Conservation (phyloP, 2,329 filamentous ascomycete species). For the Akanthomyces lecanii region DNA sequence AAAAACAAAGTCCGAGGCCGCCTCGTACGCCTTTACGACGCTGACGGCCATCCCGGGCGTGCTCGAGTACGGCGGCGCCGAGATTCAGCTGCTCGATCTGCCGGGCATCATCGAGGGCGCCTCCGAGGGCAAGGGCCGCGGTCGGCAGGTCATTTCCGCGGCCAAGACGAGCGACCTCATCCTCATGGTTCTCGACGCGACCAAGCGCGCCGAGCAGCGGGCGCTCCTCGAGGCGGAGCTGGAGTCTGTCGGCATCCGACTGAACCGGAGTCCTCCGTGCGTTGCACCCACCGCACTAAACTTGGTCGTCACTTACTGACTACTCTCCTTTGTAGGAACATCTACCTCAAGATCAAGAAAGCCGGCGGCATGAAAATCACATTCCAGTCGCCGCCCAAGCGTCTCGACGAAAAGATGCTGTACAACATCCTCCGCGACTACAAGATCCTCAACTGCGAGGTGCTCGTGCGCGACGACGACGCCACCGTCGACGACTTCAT, state of each 20-base stretch:
- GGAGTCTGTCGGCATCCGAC: slow-evolving; percentile 87
- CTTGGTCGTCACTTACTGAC: no score
- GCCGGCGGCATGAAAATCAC: slow-evolving; percentile 99
- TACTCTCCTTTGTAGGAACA: slow-evolving; percentile 60
- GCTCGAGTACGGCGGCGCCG: slow-evolving; percentile 93
- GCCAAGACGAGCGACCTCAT: slow-evolving; percentile 98
- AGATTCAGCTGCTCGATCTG: slow-evolving; percentile 96
- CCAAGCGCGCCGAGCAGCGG: slow-evolving; percentile 91
- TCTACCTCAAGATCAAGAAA: slow-evolving; percentile 94
- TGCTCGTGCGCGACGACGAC: slow-evolving; percentile 90
- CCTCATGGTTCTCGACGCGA: slow-evolving; percentile 94
- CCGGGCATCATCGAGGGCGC: slow-evolving; percentile 98
- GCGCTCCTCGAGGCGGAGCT: slow-evolving; percentile 85
- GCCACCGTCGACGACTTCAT: slow-evolving; percentile 98
- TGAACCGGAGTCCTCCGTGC: slow-evolving; percentile 88
- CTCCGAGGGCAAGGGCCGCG: slow-evolving; percentile 90
- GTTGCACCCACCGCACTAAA: slow-evolving; percentile 27
- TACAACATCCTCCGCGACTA: slow-evolving; percentile 97
- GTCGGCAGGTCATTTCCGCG: slow-evolving; percentile 92
- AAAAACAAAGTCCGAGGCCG: slow-evolving; percentile 93
- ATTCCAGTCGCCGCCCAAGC: slow-evolving; percentile 83
- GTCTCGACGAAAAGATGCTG: slow-evolving; percentile 95
- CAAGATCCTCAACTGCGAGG: slow-evolving; percentile 97
- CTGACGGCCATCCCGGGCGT: slow-evolving; percentile 96
- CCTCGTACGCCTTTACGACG: slow-evolving; percentile 95